Percentiles rank a stretch among this genome's conserved stretches.
These are phyloP conservation scores for Malus sylvestris DNA, from an alignment of 306 rosid genomes.

Conservation along the genomic window DNA sequence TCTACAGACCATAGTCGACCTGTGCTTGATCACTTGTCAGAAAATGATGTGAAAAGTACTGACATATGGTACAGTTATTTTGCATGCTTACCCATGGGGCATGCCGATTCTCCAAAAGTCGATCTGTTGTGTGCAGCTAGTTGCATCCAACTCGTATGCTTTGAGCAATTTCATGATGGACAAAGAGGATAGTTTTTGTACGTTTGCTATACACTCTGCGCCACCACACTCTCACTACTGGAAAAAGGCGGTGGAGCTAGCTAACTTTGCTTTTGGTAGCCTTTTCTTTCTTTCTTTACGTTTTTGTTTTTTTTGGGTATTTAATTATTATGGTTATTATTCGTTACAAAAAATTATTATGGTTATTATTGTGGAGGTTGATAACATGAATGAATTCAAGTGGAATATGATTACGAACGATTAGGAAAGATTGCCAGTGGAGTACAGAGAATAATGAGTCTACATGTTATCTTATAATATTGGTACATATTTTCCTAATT, in stretches of 20 bases:
- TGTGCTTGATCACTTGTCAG: background rate
- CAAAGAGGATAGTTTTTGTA: background rate
- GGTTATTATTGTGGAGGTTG: constrained; percentile 29
- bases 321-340: constrained; percentile 27
- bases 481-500: background rate
- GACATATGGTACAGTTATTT: background rate
- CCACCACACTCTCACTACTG: background rate
- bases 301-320: constrained; percentile 2
- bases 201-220: background rate
- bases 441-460: constrained; percentile 17
- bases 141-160: background rate
- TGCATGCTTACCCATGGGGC: constrained; percentile 4
- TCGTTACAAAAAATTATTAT: constrained; percentile 9
- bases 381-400: constrained; percentile 45
- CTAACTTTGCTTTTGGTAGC: constrained; percentile 1
- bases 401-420: constrained; percentile 44
- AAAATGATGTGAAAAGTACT: background rate
- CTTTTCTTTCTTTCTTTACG: constrained; percentile 9
- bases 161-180: background rate
- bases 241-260: constrained; percentile 5
- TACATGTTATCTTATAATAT: constrained; percentile 20
- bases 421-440: constrained; percentile 32
- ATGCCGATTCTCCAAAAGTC: background rate
- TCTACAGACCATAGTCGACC: background rate
- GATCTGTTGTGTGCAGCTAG: background rate